Conservation (phyloP, 108 stramenopile species). For the Nitzschia sp. region DNA sequence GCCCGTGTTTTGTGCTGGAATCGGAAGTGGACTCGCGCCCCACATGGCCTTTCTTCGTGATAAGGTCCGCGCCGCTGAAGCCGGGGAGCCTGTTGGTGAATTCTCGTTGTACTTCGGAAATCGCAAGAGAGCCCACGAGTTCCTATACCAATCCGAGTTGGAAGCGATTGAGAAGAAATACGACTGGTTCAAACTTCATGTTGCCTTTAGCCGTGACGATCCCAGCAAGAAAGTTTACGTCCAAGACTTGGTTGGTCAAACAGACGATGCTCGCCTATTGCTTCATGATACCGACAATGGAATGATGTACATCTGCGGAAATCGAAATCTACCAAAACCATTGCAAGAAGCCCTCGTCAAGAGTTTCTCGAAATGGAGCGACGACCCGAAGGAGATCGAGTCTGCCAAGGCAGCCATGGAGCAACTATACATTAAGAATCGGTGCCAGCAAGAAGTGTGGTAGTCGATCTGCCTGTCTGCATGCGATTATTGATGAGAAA, state of each 20-base stretch:
- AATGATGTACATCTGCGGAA: conserved; percentile 76
- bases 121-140: conserved; percentile 71
- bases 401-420: conserved; percentile 48
- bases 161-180: conserved; percentile 46
- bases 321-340: conserved; percentile 62
- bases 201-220: conserved; percentile 86
- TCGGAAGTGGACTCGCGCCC: conserved; percentile 90
- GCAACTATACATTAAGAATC: conserved; percentile 54
- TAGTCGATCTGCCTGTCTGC: too few relatives aligned
- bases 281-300: conserved; percentile 37
- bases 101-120: conserved; percentile 91
- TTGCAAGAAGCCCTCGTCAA: conserved; percentile 46
- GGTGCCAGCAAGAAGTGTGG: conserved; percentile 69
- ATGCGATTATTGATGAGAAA: too few relatives aligned
- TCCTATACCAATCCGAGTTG: conserved; percentile 80
- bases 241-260: conserved; percentile 74
- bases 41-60: conserved; percentile 89
- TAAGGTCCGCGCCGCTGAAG: conserved; percentile 51
- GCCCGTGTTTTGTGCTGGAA: conserved; percentile 81
- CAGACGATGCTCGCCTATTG: conserved; percentile 48
- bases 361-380: conserved; percentile 40
- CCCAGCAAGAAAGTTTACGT: conserved; percentile 83
- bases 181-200: conserved; percentile 70
- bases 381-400: conserved; percentile 22
- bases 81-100: conserved; percentile 49